Base-by-base conservation (phyloP, 164 flowering plant genomes). In the Warburgia ugandensis region DNA sequence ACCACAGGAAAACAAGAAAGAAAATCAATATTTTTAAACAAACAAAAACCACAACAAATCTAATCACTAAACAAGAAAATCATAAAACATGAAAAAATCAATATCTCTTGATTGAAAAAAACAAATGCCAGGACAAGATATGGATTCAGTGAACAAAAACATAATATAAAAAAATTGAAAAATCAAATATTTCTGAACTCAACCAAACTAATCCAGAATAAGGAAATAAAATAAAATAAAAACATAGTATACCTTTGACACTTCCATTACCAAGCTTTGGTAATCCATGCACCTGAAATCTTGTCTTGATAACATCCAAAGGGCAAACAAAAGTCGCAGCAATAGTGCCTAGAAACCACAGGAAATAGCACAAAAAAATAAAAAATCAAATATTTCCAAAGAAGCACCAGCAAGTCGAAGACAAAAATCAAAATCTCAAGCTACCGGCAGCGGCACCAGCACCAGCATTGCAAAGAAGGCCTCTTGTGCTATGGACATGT, bases 291-390 rank as follows among this genome's bases (percentile, higher is more conserved):
- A 92, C 99, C 61, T 92, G 99, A 65, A 92, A 70, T 69, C 95
- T 75, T 22, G 99, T 92, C 66, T 88, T 92, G 58, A 92, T 88
- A 12, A 92, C 95, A 80, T 92, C 99, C 59, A 92, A 72, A 33
- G 99, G 99, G 62, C 99, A 92, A 46, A 92, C 99, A 69, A 92
- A 92, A 0, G 99, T 82, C 19, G 99, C 99, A 31, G 96, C 97
- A 50, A 86, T 73, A 33, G 69, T 86, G 29, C 99, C 97, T 92
- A 72, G 54, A 69, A 45, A 10, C 46, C 26, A 43, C 21, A 21
- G 22, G 21, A 22, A 8, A 7, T 22, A 21, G 6, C 40, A 55
- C 11, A 26, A 6, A 19, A 16, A 39, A 10, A 36, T 19, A 39
- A 9, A 2, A n/a, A 16, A 41, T 23, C 2, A 10, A 45, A 29